Conservation (phyloP, 2,329 filamentous ascomycete genomes). For the Beauveria sp. region DNA sequence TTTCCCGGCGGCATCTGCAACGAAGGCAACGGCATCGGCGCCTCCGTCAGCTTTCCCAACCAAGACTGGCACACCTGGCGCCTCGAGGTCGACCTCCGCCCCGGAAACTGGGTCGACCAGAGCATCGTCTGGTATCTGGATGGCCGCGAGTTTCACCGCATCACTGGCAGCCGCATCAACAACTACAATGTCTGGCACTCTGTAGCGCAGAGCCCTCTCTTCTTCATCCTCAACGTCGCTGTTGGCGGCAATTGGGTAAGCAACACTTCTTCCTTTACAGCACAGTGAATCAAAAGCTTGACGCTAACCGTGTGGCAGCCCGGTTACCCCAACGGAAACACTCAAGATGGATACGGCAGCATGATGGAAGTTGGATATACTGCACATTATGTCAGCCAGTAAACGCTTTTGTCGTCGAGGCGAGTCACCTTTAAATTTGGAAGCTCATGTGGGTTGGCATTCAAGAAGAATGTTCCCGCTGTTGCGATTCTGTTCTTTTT, state of each 20-base stretch:
- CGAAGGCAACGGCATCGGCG: constrained; percentile 38
- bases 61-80: constrained; percentile 42
- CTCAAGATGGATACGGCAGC: constrained; percentile 36
- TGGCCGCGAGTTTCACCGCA: constrained; percentile 33
- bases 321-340: constrained; percentile 39
- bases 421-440: background rate
- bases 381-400: constrained; percentile 30
- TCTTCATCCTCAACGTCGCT: constrained; percentile 47
- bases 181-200: constrained; percentile 40
- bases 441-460: background rate
- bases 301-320: constrained; percentile 28
- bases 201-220: constrained; percentile 42
- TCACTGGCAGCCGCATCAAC: constrained; percentile 37
- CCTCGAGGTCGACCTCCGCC: constrained; percentile 41
- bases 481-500: background rate
- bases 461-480: background rate
- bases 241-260: constrained; percentile 47
- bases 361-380: constrained; percentile 48
- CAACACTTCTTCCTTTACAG: constrained; percentile 9
- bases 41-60: constrained; percentile 28
- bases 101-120: constrained; percentile 37
- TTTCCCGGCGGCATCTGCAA: constrained; percentile 41
- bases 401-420: background rate
- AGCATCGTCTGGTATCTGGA: constrained; percentile 45
- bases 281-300: background rate